Evolutionary conservation across 2,329 filamentous ascomycete species (phyloP).

Genomic region (Bimuria novae-zelandiae): DNA sequence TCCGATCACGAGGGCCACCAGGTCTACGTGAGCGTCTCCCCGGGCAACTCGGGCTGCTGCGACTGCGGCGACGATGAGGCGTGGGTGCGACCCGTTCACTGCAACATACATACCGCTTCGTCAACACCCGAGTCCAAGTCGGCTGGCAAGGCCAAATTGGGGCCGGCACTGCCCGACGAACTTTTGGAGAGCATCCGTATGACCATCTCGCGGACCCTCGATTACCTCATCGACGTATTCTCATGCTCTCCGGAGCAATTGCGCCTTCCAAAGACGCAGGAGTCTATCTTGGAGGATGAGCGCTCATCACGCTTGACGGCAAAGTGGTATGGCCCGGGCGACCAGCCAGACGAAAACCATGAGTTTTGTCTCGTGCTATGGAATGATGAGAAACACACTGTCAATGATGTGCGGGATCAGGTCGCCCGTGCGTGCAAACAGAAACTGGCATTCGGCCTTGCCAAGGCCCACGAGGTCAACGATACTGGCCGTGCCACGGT

Average conservation of each 20-base stretch:
- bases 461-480: conserved; percentile 86
- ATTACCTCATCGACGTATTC: conserved; percentile 97
- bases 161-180: conserved; percentile 69
- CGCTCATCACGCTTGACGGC: conserved; percentile 74
- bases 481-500: conserved; percentile 85
- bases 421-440: conserved; percentile 86
- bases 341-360: conserved; percentile 64
- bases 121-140: conserved; percentile 40
- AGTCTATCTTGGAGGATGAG: conserved; percentile 83
- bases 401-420: conserved; percentile 86
- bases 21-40: conserved; percentile 84
- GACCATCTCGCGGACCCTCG: conserved; percentile 83
- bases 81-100: conserved; percentile 85
- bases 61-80: conserved; percentile 97
- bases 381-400: conserved; percentile 99
- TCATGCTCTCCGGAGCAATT: conserved; percentile 97
- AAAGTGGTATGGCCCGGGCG: conserved; percentile 69
- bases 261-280: conserved; percentile 79
- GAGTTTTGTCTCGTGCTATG: conserved; percentile 88
- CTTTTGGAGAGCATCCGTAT: conserved; percentile 77
- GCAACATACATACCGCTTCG: conserved; percentile 83
- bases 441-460: conserved; percentile 68
- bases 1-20: conserved; percentile 94
- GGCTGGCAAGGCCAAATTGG: conserved; percentile 63
- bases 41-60: conserved; percentile 93